Evolutionary conservation across 2,329 filamentous ascomycete species (phyloP), one percentile per base, ranked within the genome.

Genomic region (Paramyrothecium sp.): DNA sequence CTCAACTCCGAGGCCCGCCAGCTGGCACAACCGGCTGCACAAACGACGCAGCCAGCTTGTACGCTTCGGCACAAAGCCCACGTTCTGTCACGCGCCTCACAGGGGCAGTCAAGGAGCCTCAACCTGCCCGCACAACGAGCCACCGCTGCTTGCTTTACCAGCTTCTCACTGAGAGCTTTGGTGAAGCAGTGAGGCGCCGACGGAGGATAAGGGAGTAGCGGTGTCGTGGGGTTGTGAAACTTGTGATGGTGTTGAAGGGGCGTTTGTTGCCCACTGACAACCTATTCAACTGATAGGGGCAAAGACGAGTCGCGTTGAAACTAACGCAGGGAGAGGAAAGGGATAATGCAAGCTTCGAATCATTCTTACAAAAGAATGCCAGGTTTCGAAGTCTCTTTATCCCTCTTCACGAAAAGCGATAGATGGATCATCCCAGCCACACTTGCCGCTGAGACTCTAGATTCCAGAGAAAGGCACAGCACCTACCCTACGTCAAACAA

Each of bases 351-450:
- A 22, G 22, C 47, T 49, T 49, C 19, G 20, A 7, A 7, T 23
- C 47, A 21, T 21, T 19, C 47, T 21, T 49, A 51, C 44, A 52
- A 61, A 52, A 58, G 51, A 59, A 20, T 60, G 60, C 48, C 58
- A 68, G 60, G 60, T 59, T 55, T 58, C 56, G 54, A 55, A 61
- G 60, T 53, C 12, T 56, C 65, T 68, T 68, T 68, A 66, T 68
- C 60, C 54, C 56, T 49, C 20, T 22, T 44, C 13, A 44, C n/a
- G 47, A 22, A 13, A 23, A 8, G 20, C 47, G 12, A 49, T 23
- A 20, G 19, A 21, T 49, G 19, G 47, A 21, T 23, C 12, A 19
- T 49, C 20, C 47, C 47, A 49, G 47, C 47, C 47, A 21, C 47
- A 23, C 22, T 22, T 20, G 22, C 19, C 22, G 19, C 60, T 67